Evolutionary conservation across 345 rosid species (phyloP).

Genomic region (Eucalyptus polyanthemos): DNA sequence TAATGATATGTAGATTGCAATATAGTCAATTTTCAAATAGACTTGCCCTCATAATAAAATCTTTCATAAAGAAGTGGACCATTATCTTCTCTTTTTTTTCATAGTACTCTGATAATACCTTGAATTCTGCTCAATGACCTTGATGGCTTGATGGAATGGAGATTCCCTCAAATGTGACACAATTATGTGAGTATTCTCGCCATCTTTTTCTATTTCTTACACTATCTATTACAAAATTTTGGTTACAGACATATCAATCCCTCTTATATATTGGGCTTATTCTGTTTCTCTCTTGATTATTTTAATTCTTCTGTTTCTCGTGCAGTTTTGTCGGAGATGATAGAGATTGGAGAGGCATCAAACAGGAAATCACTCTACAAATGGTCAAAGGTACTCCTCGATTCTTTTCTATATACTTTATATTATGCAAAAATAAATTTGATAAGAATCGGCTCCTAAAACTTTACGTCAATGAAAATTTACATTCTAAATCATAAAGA

Average conservation of each 20-base stretch:
- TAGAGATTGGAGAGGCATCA: not conserved
- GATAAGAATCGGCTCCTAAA: not conserved
- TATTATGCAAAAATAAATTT: not conserved
- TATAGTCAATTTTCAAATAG: rapidly evolving
- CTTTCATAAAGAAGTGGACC: not conserved
- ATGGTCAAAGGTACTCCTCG: not conserved
- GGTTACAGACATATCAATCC: not conserved
- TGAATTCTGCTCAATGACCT: not conserved
- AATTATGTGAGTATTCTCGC: not conserved
- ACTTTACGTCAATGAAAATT: not conserved
- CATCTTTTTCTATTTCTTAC: not conserved
- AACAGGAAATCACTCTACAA: not conserved
- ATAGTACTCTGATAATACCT: not conserved
- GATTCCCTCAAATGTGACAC: not conserved
- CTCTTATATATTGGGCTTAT: not conserved
- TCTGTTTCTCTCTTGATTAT: not conserved
- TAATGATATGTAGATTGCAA: not conserved
- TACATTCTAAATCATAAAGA: not conserved
- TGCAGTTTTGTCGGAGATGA: not conserved
- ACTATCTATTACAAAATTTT: not conserved
- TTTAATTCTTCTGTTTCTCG: not conserved
- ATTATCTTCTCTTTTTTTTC: not conserved
- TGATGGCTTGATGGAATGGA: not conserved
- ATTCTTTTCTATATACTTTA: not conserved
- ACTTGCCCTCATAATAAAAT: not conserved